A percentile compares a stretch with the other conserved stretches of the same genome.
These are phyloP conservation scores for Aspergillus sclerotioniger DNA, from an alignment of 495 filamentous ascomycete genomes.

Conservation along the genomic window DNA sequence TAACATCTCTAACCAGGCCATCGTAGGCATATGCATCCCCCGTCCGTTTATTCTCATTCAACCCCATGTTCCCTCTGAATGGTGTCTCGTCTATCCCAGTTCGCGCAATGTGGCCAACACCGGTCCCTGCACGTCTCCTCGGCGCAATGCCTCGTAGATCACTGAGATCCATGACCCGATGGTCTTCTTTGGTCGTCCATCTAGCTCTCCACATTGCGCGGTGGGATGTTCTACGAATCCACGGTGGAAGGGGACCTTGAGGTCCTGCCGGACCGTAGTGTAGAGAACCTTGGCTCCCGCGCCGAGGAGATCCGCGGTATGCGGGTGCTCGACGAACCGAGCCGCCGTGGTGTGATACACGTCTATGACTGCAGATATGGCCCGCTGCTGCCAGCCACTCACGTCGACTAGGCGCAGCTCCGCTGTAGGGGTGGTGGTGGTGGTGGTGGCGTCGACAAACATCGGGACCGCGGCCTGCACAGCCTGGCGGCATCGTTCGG, in stretches of 20 bases:
- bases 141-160: constrained; percentile 27
- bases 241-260: constrained; percentile 28
- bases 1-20: too few species aligned
- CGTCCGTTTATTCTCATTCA: too few species aligned
- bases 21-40: too few species aligned
- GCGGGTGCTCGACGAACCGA: constrained; percentile 16
- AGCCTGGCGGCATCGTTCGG: constrained; percentile 36
- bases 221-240: constrained; percentile 31
- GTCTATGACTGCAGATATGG: constrained; percentile 7
- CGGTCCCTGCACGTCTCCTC: constrained; percentile 15
- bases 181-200: constrained; percentile 24
- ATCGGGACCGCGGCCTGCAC: constrained; percentile 16
- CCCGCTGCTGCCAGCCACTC: constrained; percentile 16
- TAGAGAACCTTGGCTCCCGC: constrained; percentile 22
- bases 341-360: constrained; percentile 14
- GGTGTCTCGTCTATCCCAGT: not conserved
- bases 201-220: constrained; percentile 7
- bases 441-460: constrained; percentile 9
- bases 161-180: constrained; percentile 29
- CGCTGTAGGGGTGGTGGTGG: not conserved
- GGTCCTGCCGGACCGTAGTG: constrained; percentile 19
- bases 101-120: constrained; percentile 4
- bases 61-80: too few species aligned
- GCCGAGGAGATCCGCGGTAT: constrained; percentile 24
- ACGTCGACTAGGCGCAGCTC: constrained; percentile 10